Evolutionary conservation across 2,329 filamentous ascomycete genomes (phyloP).

Genomic region (Colletotrichum caudatum): DNA sequence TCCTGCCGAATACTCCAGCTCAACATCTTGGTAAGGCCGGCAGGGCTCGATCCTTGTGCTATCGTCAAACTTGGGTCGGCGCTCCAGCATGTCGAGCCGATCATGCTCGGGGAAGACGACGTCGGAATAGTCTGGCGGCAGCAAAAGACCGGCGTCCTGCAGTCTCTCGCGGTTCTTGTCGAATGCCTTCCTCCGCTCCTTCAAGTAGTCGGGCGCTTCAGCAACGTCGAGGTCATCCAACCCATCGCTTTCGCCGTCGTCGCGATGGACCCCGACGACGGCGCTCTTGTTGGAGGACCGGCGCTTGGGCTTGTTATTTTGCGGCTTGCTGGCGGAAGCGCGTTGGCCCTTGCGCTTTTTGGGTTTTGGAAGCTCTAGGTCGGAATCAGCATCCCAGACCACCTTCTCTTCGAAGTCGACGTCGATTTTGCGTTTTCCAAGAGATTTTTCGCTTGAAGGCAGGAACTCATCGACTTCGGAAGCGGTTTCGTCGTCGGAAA

Average conservation of each 20-base stretch:
- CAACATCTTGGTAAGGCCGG: constrained; percentile 79
- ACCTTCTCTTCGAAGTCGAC: constrained; percentile 57
- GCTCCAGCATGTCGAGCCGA: constrained; percentile 58
- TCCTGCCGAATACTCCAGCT: constrained; percentile 80
- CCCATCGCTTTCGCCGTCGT: constrained; percentile 51
- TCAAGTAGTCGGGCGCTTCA: constrained; percentile 79
- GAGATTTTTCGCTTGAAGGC: constrained; percentile 20
- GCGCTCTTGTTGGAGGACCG: constrained; percentile 45
- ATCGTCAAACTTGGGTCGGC: constrained; percentile 76
- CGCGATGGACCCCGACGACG: constrained; percentile 31
- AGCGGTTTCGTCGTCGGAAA: constrained; percentile 31
- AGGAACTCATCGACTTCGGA: constrained; percentile 4
- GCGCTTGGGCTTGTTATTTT: constrained; percentile 46
- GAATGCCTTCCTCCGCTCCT: constrained; percentile 75
- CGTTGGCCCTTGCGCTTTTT: constrained; percentile 68
- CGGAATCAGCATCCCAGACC: constrained; percentile 70
- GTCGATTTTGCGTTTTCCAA: constrained; percentile 55
- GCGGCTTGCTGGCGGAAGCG: constrained; percentile 56
- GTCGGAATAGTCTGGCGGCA: constrained; percentile 82
- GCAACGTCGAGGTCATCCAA: constrained; percentile 62
- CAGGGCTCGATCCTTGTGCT: constrained; percentile 71
- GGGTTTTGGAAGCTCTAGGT: constrained; percentile 71
- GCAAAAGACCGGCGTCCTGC: constrained; percentile 75
- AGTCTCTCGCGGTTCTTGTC: constrained; percentile 70
- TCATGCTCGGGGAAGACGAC: constrained; percentile 81